Conservation (phyloP, 2,329 filamentous ascomycete species). For the Boeremia lycopersici region DNA sequence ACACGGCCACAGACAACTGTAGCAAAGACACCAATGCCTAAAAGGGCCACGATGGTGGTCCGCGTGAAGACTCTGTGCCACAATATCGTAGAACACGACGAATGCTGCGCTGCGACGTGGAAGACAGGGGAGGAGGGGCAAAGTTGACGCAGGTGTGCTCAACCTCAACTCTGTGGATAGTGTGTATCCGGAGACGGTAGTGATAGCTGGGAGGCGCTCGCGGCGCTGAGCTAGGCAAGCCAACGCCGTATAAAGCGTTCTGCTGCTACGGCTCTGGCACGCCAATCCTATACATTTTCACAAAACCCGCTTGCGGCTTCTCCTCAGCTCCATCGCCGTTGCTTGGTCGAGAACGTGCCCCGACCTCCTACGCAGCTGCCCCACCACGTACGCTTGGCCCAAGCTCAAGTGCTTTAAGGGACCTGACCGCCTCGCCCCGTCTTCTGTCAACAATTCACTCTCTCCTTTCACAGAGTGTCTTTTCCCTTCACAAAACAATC, state of each 20-base stretch:
- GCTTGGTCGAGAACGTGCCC: constrained; percentile 30
- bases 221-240: constrained; percentile 19
- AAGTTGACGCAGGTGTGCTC: constrained; percentile 22
- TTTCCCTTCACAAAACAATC: constrained; percentile 11
- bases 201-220: constrained; percentile 21
- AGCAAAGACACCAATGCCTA: not conserved
- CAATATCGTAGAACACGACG: constrained; percentile 1
- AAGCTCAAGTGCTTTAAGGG: constrained; percentile 27
- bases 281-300: constrained; percentile 14
- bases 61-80: constrained; percentile 1
- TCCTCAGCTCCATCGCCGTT: constrained; percentile 18
- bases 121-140: constrained; percentile 15
- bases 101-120: constrained; percentile 14
- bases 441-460: constrained; percentile 24
- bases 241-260: constrained; percentile 20
- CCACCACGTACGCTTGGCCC: constrained; percentile 23
- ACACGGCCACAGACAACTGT: constrained; percentile 10
- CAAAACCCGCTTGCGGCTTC: constrained; percentile 11
- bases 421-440: constrained; percentile 24
- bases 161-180: constrained; percentile 8
- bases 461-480: constrained; percentile 17
- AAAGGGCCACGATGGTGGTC: not conserved
- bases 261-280: constrained; percentile 13
- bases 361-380: constrained; percentile 21
- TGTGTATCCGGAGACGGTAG: constrained; percentile 8